Evolutionary conservation across 2,329 filamentous ascomycete species (phyloP).

Genomic region (Aureobasidium sp.): DNA sequence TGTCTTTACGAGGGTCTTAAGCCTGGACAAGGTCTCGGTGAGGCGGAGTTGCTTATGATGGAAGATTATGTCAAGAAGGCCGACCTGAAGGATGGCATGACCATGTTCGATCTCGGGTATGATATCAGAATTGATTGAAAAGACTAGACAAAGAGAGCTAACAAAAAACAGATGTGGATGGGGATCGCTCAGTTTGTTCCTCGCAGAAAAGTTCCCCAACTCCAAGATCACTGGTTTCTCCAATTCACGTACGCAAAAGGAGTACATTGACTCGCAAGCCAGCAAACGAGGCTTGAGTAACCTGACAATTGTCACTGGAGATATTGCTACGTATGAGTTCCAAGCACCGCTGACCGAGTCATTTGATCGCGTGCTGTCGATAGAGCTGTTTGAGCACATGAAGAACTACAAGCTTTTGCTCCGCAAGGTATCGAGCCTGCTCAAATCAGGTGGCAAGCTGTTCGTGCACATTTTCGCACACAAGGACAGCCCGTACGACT

Average conservation of each 20-base stretch:
- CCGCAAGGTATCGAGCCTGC: conserved; percentile 51
- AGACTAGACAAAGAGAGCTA: neutral
- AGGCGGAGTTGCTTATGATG: conserved; percentile 58
- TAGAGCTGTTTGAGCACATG: conserved; percentile 70
- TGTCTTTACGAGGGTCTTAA: conserved; percentile 56
- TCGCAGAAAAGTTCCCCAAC: conserved; percentile 56
- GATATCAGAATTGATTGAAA: conserved; percentile 7
- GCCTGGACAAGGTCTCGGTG: conserved; percentile 27
- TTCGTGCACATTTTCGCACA: conserved; percentile 64
- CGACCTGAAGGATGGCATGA: conserved; percentile 50
- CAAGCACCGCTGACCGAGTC: conserved; percentile 20
- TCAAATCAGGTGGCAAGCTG: conserved; percentile 56
- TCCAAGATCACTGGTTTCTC: conserved; percentile 58
- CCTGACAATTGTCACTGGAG: conserved; percentile 55
- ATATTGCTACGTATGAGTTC: conserved; percentile 60
- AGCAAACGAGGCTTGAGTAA: conserved; percentile 49
- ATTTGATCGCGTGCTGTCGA: conserved; percentile 59
- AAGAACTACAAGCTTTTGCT: conserved; percentile 64
- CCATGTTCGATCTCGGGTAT: conserved; percentile 53
- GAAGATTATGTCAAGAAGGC: conserved; percentile 53
- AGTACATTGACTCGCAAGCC: conserved; percentile 55
- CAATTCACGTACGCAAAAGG: conserved; percentile 60
- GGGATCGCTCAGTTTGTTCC: conserved; percentile 57
- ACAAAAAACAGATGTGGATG: conserved; percentile 51
- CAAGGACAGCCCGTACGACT: conserved; percentile 58